phyloP scores from a whole-genome alignment of 164 flowering plant genomes.

The Magnolia sinica region DNA sequence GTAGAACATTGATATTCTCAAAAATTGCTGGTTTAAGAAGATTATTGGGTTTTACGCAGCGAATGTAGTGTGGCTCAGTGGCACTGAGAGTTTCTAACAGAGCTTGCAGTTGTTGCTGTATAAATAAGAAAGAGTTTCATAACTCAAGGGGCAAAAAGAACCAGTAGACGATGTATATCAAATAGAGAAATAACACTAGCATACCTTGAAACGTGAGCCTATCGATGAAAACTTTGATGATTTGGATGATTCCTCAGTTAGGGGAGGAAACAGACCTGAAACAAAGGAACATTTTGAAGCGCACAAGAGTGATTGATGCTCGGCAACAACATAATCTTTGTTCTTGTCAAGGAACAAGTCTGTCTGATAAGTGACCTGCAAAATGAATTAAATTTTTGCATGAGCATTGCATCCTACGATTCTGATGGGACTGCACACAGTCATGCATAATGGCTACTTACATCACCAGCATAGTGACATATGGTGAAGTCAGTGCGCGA shows the following conservation, averaged over 20 bases:
- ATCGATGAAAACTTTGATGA: slow-evolving; percentile 94
- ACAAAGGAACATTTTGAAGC: slow-evolving; percentile 86
- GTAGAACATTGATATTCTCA: slow-evolving; percentile 80
- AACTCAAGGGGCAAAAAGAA: background rate
- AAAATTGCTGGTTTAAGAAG: slow-evolving; percentile 92
- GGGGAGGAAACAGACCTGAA: slow-evolving; percentile 69
- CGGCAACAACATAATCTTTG: slow-evolving; percentile 98
- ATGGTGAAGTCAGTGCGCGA: slow-evolving; percentile 95
- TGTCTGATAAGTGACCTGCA: slow-evolving; percentile 94
- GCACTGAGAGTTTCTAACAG: slow-evolving; percentile 86
- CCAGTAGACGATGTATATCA: background rate
- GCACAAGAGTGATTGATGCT: slow-evolving; percentile 85
- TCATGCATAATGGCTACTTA: slow-evolving; percentile 32
- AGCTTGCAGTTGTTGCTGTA: slow-evolving; percentile 92
- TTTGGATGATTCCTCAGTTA: slow-evolving; percentile 80
- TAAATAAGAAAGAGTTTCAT: slow-evolving; percentile 7
- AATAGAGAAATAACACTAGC: slow-evolving; percentile 2
- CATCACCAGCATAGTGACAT: slow-evolving; percentile 98
- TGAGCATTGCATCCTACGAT: background rate
- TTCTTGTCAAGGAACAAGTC: slow-evolving; percentile 95
- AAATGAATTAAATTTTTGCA: slow-evolving; percentile 8
- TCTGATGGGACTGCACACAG: background rate
- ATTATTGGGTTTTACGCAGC: slow-evolving; percentile 98
- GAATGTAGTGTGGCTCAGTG: slow-evolving; percentile 96
- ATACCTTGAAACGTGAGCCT: slow-evolving; percentile 92